A percentile compares a stretch with the other conserved stretches of the same genome.
phyloP scores from a whole-genome alignment of 176 grass and related monocot species.

The Carex parvula region DNA sequence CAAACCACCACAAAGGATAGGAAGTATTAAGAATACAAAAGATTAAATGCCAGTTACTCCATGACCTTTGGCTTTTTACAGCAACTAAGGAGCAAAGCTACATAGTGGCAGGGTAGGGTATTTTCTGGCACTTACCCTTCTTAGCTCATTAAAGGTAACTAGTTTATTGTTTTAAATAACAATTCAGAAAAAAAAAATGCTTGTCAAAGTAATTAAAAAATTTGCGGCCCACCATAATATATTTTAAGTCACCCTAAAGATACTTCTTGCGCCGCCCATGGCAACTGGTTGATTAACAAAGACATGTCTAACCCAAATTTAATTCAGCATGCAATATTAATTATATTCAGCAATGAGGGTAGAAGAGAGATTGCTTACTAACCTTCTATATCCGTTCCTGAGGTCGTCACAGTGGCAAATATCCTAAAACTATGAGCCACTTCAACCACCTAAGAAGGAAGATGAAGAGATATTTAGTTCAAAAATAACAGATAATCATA shows the following conservation, averaged over 20 bases:
- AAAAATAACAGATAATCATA: slow-evolving; percentile 16
- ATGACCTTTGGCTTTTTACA: neutral
- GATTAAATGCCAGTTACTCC: neutral
- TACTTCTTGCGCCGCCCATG: neutral
- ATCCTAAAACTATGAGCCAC: slow-evolving; percentile 75
- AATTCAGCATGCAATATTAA: neutral
- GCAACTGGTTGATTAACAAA: neutral
- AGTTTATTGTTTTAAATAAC: neutral
- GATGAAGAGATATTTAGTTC: slow-evolving; percentile 23
- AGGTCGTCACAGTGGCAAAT: slow-evolving; percentile 77
- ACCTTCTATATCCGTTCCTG: slow-evolving; percentile 81
- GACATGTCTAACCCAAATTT: neutral
- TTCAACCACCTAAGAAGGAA: slow-evolving; percentile 52
- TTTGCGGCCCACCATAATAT: neutral
- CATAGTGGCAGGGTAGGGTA: neutral
- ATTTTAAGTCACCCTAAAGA: neutral
- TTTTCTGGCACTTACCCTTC: neutral
- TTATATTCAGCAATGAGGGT: neutral
- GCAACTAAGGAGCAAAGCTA: neutral
- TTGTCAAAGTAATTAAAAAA: neutral
- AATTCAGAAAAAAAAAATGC: neutral
- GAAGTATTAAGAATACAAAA: neutral
- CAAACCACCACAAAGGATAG: neutral
- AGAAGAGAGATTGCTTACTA: slow-evolving; percentile 14
- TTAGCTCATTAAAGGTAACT: neutral